Conservation (phyloP, 1,284 basidiomycete species). For the Cerrena zonata region DNA sequence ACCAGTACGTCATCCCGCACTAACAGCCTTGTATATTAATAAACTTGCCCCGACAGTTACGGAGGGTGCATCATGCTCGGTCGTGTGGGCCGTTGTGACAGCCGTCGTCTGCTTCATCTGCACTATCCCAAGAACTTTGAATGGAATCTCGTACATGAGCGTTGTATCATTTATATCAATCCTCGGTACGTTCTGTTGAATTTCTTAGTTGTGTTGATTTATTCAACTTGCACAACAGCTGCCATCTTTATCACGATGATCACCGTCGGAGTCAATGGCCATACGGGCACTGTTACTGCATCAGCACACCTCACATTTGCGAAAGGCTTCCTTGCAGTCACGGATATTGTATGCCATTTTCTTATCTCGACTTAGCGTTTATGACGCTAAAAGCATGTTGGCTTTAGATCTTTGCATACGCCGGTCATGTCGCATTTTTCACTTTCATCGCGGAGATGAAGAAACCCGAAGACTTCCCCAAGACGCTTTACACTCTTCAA, state of each 20-base stretch:
- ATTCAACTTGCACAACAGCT: conserved; percentile 18
- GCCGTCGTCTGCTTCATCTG: conserved; percentile 26
- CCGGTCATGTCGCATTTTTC: conserved; percentile 47
- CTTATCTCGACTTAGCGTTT: neutral
- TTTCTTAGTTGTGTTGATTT: conserved; percentile 15
- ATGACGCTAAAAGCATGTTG: neutral
- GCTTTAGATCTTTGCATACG: conserved; percentile 48
- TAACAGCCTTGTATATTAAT: neutral
- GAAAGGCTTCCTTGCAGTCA: conserved; percentile 48
- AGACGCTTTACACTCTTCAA: conserved; percentile 26
- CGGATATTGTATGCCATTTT: conserved; percentile 38
- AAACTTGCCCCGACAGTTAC: conserved; percentile 20
- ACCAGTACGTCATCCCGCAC: conserved; percentile 21
- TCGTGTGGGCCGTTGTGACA: conserved; percentile 26
- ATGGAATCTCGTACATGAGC: conserved; percentile 28
- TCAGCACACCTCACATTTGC: conserved; percentile 39
- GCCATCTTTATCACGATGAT: conserved; percentile 43
- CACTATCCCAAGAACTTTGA: conserved; percentile 27
- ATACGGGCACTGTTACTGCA: conserved; percentile 34
- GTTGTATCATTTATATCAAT: conserved; percentile 30
- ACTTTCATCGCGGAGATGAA: conserved; percentile 54
- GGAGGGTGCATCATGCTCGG: conserved; percentile 27
- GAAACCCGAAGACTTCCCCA: conserved; percentile 33
- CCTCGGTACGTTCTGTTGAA: conserved; percentile 31
- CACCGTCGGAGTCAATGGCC: conserved; percentile 43